Evolutionary conservation across 305 asterid genomes (phyloP).

Genomic region (Coffea humblotiana): DNA sequence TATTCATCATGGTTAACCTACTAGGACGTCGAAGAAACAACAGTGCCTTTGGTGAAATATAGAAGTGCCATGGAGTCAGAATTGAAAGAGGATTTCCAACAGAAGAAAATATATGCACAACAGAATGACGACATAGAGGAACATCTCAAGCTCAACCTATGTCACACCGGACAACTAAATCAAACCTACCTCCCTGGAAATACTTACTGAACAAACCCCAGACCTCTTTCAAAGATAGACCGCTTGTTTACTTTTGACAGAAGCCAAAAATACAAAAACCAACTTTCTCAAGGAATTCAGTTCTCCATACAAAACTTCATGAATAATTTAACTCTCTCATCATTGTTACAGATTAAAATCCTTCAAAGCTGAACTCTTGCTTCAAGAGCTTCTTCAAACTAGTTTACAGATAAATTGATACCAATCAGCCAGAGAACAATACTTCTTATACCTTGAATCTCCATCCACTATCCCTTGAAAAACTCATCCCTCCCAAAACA

Average conservation of each 20-base stretch:
- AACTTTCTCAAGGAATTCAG: neutral
- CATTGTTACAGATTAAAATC: neutral
- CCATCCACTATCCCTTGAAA: neutral
- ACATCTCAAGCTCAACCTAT: neutral
- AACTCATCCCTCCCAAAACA: neutral
- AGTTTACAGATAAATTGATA: neutral
- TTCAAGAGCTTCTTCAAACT: neutral
- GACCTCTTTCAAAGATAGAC: neutral
- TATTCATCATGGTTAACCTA: neutral
- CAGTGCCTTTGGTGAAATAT: neutral
- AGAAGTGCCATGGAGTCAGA: neutral
- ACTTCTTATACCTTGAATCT: neutral
- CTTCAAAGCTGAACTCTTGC: neutral
- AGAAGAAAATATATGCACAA: neutral
- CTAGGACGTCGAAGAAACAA: neutral
- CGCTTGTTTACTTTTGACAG: neutral
- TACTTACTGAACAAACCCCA: neutral
- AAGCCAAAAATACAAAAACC: neutral
- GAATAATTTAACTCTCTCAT: neutral
- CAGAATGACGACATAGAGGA: neutral
- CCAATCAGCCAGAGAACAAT: neutral
- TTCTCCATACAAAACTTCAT: neutral
- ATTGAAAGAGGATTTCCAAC: neutral
- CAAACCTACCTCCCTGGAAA: neutral
- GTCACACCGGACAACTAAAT: neutral